Conservation (phyloP, 2,329 filamentous ascomycete genomes). For the Trichoderma sp. region DNA sequence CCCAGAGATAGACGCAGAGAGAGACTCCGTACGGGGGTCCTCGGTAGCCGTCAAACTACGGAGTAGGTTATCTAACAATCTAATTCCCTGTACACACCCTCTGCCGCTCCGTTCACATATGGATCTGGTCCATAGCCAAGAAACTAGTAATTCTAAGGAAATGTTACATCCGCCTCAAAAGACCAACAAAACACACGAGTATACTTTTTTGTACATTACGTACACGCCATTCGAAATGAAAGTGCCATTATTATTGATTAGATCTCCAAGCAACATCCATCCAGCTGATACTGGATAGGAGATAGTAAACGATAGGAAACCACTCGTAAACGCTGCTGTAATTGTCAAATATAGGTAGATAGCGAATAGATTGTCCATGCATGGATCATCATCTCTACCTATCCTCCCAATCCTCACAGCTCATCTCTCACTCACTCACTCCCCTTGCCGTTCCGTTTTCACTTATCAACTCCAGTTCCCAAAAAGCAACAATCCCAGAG, state of each 20-base stretch:
- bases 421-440: neutral
- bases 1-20: neutral
- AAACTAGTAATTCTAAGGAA: neutral
- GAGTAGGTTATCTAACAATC: neutral
- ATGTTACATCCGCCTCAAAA: constrained; percentile 17
- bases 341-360: neutral
- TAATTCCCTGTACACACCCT: neutral
- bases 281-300: neutral
- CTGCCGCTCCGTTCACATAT: neutral
- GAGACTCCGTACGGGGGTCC: neutral
- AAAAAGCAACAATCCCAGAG: constrained; percentile 15
- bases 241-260: too few relatives aligned
- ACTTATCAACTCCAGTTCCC: neutral
- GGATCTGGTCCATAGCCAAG: neutral
- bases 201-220: neutral
- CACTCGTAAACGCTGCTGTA: neutral
- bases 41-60: neutral
- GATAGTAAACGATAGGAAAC: neutral
- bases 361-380: neutral
- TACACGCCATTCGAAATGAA: neutral
- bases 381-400: neutral
- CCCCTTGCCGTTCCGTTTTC: neutral
- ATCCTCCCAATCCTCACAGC: neutral
- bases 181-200: neutral
- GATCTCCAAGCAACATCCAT: neutral